A percentile compares a stretch with the other conserved stretches of the same genome.
phyloP scores from a whole-genome alignment of 1,139 yeast genomes.

The Nadsonia commutata region DNA sequence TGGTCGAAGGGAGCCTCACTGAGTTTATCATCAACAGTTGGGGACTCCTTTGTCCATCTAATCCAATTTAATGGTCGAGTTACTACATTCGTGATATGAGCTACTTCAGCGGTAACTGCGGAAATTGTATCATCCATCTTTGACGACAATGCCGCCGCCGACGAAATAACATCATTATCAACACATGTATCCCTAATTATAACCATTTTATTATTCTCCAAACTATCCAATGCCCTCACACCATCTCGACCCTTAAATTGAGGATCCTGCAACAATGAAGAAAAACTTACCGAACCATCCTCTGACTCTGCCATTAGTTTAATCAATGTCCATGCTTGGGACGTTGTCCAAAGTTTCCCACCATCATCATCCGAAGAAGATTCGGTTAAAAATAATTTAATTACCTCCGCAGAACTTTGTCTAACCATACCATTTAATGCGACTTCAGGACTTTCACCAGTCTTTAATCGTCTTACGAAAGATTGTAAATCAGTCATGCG shows the following conservation, averaged over 20 bases:
- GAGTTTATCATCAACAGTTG: background rate
- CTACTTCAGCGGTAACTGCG: conserved; percentile 62
- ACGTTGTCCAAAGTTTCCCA: conserved; percentile 36
- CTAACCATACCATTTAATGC: conserved; percentile 69
- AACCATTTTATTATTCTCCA: conserved; percentile 1
- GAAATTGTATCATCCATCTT: conserved; percentile 57
- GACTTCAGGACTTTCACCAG: conserved; percentile 68
- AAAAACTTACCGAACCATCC: conserved; percentile 1
- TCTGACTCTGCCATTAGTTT: conserved; percentile 35
- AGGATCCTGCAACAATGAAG: conserved; percentile 5
- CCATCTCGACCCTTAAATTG: conserved; percentile 3
- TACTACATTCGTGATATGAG: conserved; percentile 48
- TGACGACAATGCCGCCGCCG: conserved; percentile 54
- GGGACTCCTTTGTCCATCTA: background rate
- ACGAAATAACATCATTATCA: background rate
- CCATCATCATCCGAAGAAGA: conserved; percentile 25
- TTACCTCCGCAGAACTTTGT: conserved; percentile 78
- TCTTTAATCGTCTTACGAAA: conserved; percentile 69
- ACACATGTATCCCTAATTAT: background rate
- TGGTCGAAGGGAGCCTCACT: background rate
- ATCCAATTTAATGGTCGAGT: background rate
- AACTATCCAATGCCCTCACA: conserved; percentile 3
- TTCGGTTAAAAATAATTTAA: conserved; percentile 58
- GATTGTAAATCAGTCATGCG: conserved; percentile 89
- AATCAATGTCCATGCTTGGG: conserved; percentile 82